A percentile compares a stretch with the other conserved stretches of the same genome.
Evolutionary conservation across 257 asterid genomes (phyloP).

Genomic region (Agastache rugosa): DNA sequence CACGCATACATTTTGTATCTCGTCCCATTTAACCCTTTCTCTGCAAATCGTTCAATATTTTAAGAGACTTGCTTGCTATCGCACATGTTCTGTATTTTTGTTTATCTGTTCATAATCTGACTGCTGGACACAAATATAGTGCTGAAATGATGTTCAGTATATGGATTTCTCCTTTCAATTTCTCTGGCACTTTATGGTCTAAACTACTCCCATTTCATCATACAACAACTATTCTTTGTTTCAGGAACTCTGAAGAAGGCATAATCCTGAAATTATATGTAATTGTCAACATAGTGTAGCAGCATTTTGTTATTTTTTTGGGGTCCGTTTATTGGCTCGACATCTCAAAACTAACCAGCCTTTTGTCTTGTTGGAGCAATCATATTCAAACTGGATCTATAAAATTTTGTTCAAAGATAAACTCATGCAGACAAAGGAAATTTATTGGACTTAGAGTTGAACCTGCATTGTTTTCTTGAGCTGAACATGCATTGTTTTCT

Average conservation of each 20-base stretch:
- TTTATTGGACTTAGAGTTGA: not conserved
- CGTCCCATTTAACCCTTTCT: not conserved
- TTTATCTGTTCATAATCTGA: too few species aligned
- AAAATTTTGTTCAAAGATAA: not conserved
- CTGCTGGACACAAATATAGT: not conserved
- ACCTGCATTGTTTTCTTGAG: not conserved
- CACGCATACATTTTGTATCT: not conserved
- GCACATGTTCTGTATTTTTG: too few species aligned
- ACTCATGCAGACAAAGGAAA: not conserved
- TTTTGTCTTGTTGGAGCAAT: not conserved
- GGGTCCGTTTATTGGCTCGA: conserved; percentile 3
- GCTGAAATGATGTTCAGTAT: not conserved
- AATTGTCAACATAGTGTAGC: not conserved
- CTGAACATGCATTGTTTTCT: conserved; percentile 8
- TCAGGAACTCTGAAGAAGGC: conserved; percentile 91
- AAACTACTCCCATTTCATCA: conserved; percentile 22
- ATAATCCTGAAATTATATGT: conserved; percentile 31
- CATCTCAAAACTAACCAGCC: conserved; percentile 15
- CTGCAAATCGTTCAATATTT: not conserved
- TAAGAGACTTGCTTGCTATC: too few species aligned
- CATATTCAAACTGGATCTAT: not conserved
- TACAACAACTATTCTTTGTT: conserved; percentile 25
- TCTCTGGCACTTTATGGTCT: not conserved
- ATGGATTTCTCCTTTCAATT: not conserved
- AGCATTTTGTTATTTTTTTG: not conserved